Evolutionary conservation across 73 alveolate species (phyloP), one percentile per base, ranked within the genome.

Genomic region (Uronychia binucleata): DNA sequence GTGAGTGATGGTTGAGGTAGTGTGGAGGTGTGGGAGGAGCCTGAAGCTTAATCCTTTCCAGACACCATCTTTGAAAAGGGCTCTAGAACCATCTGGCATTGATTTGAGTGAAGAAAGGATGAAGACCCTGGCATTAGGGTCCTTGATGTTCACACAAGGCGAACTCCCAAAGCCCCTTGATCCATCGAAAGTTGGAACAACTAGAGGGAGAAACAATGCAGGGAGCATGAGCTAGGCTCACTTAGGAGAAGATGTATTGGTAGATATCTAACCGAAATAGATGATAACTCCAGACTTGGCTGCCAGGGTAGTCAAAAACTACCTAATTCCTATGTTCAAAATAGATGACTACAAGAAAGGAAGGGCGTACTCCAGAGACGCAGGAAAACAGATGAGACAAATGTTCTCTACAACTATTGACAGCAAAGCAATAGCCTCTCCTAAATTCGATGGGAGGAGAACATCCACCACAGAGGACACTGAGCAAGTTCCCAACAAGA

Each of bases 291-390:
- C 95, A 25, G 92, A 85, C 33, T 0, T 90, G n/a, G 95, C 95
- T 0, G 95, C 95, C 28, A 30, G 59, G 57, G 90, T 90, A 0
- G 92, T 90, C 30, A 90, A 90, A 83, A 78, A 86, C 28, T 90
- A 85, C 57, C 87, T 90, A 26, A 84, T 90, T 30, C 95, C 95
- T 5, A 90, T 90, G 95, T 90, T 90, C 74, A 88, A 90, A 30
- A 34, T 78, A 26, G 90, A 85, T 30, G 34, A 85, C 1, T 81
- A 80, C 0, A n/a, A 32, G 67, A 46, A 19, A 46, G 67, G 67
- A 46, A 46, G 19, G 19, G 5, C 67, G 5, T 5, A 11, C n/a
- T 46, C 67, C n/a, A 46, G 67, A 46, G 67, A 5, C 5, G 67
- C 67, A 46, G 67, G 5, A 46, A 46, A 46, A 46, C 67, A 46